A percentile compares a stretch with the other conserved stretches of the same genome.
Conservation (phyloP, 2,329 filamentous ascomycete species). For the Fonsecaea monophora region DNA sequence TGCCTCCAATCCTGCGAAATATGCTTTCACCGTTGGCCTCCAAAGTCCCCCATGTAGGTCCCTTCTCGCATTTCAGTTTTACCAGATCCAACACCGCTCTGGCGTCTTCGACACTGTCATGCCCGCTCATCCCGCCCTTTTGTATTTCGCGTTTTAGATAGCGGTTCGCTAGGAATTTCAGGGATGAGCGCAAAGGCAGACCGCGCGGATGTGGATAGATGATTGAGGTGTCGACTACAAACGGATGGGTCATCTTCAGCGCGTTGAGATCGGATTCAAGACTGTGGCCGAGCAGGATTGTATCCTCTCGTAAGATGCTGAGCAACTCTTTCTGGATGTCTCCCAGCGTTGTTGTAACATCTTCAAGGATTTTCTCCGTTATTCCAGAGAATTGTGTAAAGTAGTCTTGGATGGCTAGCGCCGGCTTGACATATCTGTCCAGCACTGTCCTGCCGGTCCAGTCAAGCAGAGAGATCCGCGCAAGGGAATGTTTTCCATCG, state of each 20-base stretch:
- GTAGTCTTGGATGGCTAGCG: constrained; percentile 88
- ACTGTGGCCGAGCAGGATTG: constrained; percentile 57
- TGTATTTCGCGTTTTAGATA: constrained; percentile 89
- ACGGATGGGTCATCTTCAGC: constrained; percentile 85
- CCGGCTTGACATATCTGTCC: constrained; percentile 91
- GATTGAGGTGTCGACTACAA: constrained; percentile 89
- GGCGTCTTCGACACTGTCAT: constrained; percentile 93
- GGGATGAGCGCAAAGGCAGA: constrained; percentile 83
- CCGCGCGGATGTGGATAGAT: constrained; percentile 90
- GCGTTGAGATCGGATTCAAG: constrained; percentile 70
- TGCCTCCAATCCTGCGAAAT: constrained; percentile 77
- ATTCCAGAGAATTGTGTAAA: constrained; percentile 92
- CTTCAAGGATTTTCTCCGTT: constrained; percentile 80
- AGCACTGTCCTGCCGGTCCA: constrained; percentile 83
- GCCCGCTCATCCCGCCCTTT: constrained; percentile 75
- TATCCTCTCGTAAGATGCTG: constrained; percentile 64
- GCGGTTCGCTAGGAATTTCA: constrained; percentile 88
- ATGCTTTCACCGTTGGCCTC: constrained; percentile 84
- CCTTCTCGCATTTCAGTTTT: constrained; percentile 94
- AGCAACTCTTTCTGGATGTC: constrained; percentile 84
- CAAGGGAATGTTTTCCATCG: constrained; percentile 79
- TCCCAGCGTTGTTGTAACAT: constrained; percentile 79
- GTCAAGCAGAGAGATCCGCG: constrained; percentile 82
- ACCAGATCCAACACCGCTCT: constrained; percentile 89
- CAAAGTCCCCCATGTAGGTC: constrained; percentile 80